Evolutionary conservation across 345 rosid species (phyloP), one percentile per base, ranked within the genome.

Genomic region (Noccaea bulbosa): DNA sequence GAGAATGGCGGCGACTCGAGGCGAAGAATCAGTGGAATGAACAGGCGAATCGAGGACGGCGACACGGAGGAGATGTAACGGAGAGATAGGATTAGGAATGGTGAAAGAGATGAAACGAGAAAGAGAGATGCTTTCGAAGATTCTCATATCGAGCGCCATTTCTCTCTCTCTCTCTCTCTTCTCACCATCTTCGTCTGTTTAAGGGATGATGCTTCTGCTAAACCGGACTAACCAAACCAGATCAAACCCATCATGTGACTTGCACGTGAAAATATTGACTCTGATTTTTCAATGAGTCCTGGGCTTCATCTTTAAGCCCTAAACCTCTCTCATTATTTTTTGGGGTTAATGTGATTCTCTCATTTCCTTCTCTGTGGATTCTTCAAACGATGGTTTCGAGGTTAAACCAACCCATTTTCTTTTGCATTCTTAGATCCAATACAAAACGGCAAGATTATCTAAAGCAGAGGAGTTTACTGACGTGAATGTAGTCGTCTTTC

Each of bases 41-140:
- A 78, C 0, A 5, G 96, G 96, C 2, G 96, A 87, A 77, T 93
- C 98, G 61, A 88, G 93, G 50, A 89, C 83, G 38, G 96, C 96
- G 72, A 91, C 67, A 1, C 85, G 90, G 81, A 93, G 85, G 11
- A 45, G 74, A 8, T 56, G 47, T 22, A 15, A n/a, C 69, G 65
- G 65, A 53, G 40, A 61, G 3, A 11, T 54, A 9, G 71, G 79
- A 30, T 53, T 41, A 37, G 85, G 86, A 60, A 88, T 78, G 0
- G 97, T 88, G 84, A 93, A 87, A 71, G 89, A 52, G 65, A 87
- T 11, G 86, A 82, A 93, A 37, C 93, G 93, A 14, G 84, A 88
- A 37, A 93, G 88, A 6, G 53, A 55, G 17, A 90, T 71, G 66
- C 67, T 70, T 35, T 87, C 83, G 75, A 93, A 90, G 52, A 67